Conservation (phyloP, 169 alveolate species). For the Fabrea salina region DNA sequence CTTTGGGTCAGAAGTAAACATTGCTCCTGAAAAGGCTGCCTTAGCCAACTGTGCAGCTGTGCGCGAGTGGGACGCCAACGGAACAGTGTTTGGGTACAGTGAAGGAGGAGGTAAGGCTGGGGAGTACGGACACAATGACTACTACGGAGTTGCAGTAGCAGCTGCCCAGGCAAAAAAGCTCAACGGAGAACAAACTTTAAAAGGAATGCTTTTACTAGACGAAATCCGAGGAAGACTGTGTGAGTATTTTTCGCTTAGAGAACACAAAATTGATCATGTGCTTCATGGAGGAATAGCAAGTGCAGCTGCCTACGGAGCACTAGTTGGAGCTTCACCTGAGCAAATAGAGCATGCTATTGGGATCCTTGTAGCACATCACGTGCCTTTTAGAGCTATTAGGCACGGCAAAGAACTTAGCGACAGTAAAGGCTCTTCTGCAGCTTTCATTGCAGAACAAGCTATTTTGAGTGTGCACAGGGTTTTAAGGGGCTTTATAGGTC, state of each 20-base stretch:
- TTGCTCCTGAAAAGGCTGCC: constrained; percentile 64
- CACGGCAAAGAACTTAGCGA: constrained; percentile 81
- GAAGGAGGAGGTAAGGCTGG: constrained; percentile 62
- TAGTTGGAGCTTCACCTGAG: constrained; percentile 66
- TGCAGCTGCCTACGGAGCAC: constrained; percentile 86
- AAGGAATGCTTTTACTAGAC: constrained; percentile 82
- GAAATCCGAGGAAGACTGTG: constrained; percentile 87
- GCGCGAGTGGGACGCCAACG: constrained; percentile 82
- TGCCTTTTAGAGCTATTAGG: constrained; percentile 87
- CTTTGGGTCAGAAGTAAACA: constrained; percentile 60
- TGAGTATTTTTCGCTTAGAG: constrained; percentile 79
- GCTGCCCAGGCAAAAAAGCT: constrained; percentile 47
- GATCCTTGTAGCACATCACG: constrained; percentile 80
- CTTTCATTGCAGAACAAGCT: constrained; percentile 62
- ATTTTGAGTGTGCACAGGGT: constrained; percentile 42
- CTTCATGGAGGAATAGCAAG: constrained; percentile 88
- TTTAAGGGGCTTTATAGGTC: constrained; percentile 48
- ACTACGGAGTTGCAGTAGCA: constrained; percentile 69
- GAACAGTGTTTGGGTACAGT: constrained; percentile 75
- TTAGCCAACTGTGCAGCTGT: constrained; percentile 70
- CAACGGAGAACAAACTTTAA: constrained; percentile 56
- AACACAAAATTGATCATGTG: constrained; percentile 87
- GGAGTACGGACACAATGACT: constrained; percentile 79
- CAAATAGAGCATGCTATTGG: constrained; percentile 85
- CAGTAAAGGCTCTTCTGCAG: constrained; percentile 83